Percentiles rank a stretch among this genome's conserved stretches.
These are phyloP conservation scores for Allium fistulosum DNA, from an alignment of 106 monocot species.

Conservation along the genomic window DNA sequence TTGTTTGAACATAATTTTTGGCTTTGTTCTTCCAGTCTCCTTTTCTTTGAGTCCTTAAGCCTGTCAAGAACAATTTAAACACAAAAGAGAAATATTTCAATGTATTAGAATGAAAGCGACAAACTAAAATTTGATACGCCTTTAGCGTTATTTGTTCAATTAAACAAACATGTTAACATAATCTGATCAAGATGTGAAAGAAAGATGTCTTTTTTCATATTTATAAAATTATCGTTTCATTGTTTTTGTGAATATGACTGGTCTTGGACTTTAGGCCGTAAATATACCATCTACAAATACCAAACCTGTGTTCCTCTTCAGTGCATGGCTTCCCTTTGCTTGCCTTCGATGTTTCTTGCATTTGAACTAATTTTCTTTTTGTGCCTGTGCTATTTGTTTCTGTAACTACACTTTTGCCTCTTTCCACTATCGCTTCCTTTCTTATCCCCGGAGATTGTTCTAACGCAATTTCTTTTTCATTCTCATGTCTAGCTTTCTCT, in stretches of 20 bases:
- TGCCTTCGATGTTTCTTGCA: neutral
- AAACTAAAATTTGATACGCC: too few relatives aligned
- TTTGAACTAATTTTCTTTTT: neutral
- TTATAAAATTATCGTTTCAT: neutral
- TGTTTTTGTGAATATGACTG: neutral
- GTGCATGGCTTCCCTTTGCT: neutral
- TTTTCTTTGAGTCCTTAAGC: neutral
- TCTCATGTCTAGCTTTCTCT: neutral
- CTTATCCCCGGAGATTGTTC: neutral
- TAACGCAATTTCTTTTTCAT: neutral
- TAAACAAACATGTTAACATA: neutral
- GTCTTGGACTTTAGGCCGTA: too few relatives aligned
- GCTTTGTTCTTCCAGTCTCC: too few relatives aligned
- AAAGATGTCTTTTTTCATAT: too few relatives aligned
- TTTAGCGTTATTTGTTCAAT: neutral
- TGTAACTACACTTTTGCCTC: neutral
- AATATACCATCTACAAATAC: too few relatives aligned
- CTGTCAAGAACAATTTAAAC: neutral
- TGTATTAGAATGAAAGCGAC: too few relatives aligned
- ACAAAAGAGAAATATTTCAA: neutral
- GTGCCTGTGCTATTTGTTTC: neutral
- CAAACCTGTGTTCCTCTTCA: conserved; percentile 9
- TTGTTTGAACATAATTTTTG: too few relatives aligned
- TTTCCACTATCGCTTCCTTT: neutral
- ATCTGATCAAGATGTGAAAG: too few relatives aligned